Conservation (phyloP, 306 rosid species). For the Cucurbita moschata region DNA sequence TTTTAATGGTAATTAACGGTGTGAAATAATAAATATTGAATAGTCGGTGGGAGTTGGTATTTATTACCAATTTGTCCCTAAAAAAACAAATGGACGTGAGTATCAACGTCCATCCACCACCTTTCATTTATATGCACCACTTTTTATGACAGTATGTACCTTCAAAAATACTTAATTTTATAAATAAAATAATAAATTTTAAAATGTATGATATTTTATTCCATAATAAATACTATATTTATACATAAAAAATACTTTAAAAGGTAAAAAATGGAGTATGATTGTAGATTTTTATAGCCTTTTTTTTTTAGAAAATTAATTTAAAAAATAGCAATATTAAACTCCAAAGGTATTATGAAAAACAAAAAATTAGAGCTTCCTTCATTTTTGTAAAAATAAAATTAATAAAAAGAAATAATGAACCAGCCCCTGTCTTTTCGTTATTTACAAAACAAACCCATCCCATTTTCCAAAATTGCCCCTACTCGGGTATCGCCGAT, state of each 20-base stretch:
- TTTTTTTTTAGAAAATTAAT: too few species aligned
- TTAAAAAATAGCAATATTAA: not conserved
- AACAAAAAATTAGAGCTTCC: too few species aligned
- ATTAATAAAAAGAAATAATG: not conserved
- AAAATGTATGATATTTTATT: too few species aligned
- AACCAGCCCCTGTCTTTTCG: not conserved
- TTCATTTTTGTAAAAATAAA: not conserved
- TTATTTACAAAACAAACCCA: constrained; percentile 21
- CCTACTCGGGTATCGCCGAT: constrained; percentile 64
- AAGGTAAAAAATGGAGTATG: too few species aligned
- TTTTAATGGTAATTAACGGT: not conserved
- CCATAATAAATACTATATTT: too few species aligned
- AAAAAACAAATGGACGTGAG: not conserved
- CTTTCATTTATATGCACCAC: not conserved
- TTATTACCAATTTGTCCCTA: not conserved
- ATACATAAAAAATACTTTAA: too few species aligned
- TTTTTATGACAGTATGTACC: not conserved
- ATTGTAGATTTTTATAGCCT: too few species aligned
- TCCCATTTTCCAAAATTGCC: not conserved
- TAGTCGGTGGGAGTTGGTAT: not conserved
- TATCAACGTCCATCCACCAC: not conserved
- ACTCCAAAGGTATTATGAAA: not conserved
- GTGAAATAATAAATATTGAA: not conserved
- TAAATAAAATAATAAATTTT: not conserved
- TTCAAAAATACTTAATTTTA: not conserved